Percentiles rank a stretch among this genome's conserved stretches.
phyloP scores from a whole-genome alignment of 345 rosid species.

The Gossypium rotundifolium region DNA sequence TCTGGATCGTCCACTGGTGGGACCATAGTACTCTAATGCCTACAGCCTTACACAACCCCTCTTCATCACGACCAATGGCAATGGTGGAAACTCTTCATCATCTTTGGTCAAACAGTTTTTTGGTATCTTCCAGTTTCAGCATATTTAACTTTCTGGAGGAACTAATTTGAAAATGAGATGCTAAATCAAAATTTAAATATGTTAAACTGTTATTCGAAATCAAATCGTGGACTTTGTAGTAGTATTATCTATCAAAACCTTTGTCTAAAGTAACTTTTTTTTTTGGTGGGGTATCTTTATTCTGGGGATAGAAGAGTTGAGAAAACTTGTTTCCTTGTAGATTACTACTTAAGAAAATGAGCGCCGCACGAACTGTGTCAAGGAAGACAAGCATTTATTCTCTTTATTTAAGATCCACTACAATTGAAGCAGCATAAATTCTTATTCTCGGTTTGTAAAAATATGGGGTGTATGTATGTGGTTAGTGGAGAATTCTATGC shows the following conservation, averaged over 20 bases:
- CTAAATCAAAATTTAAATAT: no score
- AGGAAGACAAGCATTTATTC: conserved; percentile 13
- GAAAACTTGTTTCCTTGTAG: not conserved
- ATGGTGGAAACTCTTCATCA: not conserved
- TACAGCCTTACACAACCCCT: not conserved
- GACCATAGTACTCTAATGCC: not conserved
- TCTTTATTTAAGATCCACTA: not conserved
- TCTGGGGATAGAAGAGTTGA: not conserved
- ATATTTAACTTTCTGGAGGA: no score
- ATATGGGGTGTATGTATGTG: not conserved
- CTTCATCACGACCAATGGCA: not conserved
- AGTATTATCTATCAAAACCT: not conserved
- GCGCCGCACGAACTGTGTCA: conserved; percentile 1
- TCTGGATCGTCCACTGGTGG: conserved; percentile 23
- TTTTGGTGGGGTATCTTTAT: not conserved
- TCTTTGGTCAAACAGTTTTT: not conserved
- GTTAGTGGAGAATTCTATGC: conserved; percentile 10
- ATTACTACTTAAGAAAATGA: not conserved
- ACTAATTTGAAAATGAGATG: no score
- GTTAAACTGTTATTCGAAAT: not conserved
- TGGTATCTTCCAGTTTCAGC: no score
- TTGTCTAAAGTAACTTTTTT: not conserved
- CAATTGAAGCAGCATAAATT: conserved; percentile 15
- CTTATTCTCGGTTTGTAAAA: conserved; percentile 8
- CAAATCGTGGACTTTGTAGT: not conserved